phyloP scores from a whole-genome alignment of 2,329 filamentous ascomycete genomes.

The Didymella exigua region DNA sequence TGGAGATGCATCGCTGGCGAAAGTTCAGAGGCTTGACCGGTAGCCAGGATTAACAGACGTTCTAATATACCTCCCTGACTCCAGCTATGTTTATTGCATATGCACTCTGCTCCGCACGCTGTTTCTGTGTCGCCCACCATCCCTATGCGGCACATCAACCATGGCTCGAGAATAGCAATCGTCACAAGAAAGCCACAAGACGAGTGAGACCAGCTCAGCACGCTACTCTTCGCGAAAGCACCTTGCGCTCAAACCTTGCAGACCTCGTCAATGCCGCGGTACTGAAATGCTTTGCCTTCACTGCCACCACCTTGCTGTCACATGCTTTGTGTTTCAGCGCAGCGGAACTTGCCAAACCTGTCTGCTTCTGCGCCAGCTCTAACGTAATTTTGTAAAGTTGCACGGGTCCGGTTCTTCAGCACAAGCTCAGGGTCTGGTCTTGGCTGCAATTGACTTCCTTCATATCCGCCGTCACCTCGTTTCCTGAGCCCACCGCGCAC shows the following conservation, averaged over 20 bases:
- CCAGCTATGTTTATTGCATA: not conserved
- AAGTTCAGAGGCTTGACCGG: not conserved
- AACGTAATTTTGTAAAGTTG: not conserved
- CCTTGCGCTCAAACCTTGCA: not conserved
- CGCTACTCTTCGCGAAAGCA: not conserved
- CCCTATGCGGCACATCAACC: not conserved
- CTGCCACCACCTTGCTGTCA: not conserved
- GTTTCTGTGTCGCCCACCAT: not conserved
- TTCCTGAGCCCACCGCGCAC: not conserved
- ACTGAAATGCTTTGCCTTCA: not conserved
- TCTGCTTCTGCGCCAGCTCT: not conserved
- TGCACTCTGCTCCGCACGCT: not conserved
- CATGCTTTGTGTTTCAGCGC: not conserved
- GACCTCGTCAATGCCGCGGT: too few species aligned
- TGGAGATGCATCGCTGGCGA: not conserved
- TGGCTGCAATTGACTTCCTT: conserved; percentile 1
- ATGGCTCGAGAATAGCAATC: not conserved
- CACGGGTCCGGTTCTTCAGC: not conserved
- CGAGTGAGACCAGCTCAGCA: not conserved
- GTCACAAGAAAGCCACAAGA: too few species aligned
- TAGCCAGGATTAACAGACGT: not conserved
- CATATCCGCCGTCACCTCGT: conserved; percentile 13
- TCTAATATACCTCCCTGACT: not conserved
- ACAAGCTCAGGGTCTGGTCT: conserved; percentile 3
- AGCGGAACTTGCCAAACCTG: not conserved